Conservation (phyloP, 768 basidiomycete genomes). For the Psilocybe cyanescens region DNA sequence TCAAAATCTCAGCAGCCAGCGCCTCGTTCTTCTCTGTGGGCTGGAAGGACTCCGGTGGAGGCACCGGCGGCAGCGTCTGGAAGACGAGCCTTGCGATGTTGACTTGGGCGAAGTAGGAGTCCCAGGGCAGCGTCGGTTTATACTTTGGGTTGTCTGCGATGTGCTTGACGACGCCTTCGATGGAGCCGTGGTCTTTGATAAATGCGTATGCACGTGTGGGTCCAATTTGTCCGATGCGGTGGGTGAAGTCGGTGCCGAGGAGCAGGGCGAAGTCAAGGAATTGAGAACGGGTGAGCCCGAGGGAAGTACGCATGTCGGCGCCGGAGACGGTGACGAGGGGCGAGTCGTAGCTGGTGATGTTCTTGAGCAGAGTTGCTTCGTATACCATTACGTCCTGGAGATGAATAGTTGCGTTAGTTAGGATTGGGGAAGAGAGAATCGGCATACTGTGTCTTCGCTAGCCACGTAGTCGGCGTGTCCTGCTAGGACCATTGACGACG, state of each 20-base stretch:
- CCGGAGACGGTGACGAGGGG: conserved; percentile 73
- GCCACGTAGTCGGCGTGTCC: conserved; percentile 87
- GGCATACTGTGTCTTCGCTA: conserved; percentile 83
- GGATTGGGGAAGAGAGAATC: not conserved
- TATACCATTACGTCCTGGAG: conserved; percentile 82
- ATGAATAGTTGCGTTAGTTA: not conserved
- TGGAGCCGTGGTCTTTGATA: conserved; percentile 70
- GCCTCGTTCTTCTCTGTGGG: conserved; percentile 42
- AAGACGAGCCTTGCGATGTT: conserved; percentile 67
- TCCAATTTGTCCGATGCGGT: conserved; percentile 82
- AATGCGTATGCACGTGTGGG: conserved; percentile 78
- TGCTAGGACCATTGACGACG: conserved; percentile 71
- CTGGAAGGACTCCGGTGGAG: conserved; percentile 37
- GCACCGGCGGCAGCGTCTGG: conserved; percentile 64
- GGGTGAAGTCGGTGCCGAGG: conserved; percentile 90
- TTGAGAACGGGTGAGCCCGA: conserved; percentile 57
- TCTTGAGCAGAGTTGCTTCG: conserved; percentile 81
- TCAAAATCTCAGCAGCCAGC: conserved; percentile 49
- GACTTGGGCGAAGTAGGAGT: conserved; percentile 69
- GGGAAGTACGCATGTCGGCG: conserved; percentile 55
- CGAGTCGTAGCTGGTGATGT: conserved; percentile 61
- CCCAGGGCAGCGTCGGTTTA: conserved; percentile 46
- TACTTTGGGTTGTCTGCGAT: conserved; percentile 69
- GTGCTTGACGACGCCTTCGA: conserved; percentile 59
- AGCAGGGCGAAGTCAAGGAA: conserved; percentile 88